A percentile compares a stretch with the other conserved stretches of the same genome.
phyloP scores from a whole-genome alignment of 345 rosid genomes.

The Corymbia maculata region DNA sequence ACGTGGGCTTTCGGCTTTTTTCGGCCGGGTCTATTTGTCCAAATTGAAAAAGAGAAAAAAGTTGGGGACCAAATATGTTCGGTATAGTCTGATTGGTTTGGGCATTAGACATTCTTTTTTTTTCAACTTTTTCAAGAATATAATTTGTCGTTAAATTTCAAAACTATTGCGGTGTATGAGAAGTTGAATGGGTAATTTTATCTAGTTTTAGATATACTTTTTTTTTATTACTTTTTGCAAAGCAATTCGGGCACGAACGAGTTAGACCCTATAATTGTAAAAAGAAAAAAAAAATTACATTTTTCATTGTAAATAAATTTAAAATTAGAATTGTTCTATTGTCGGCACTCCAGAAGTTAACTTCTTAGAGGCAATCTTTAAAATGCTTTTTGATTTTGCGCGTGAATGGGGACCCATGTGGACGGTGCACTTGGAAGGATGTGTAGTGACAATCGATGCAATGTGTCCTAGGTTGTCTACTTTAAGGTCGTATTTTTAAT shows the following conservation, averaged over 20 bases:
- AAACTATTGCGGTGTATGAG: too few species aligned
- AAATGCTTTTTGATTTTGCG: not conserved
- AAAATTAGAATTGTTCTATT: not conserved
- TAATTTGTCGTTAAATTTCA: not conserved
- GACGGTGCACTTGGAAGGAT: not conserved
- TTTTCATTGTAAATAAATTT: not conserved
- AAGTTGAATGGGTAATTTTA: not conserved
- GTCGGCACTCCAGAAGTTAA: not conserved
- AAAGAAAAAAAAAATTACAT: not conserved
- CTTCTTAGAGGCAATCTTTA: not conserved
- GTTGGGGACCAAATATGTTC: rapidly evolving
- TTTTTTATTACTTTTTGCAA: not conserved
- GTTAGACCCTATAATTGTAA: not conserved
- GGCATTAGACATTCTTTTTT: not conserved
- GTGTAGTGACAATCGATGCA: not conserved
- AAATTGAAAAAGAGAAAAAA: not conserved
- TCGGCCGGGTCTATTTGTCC: not conserved
- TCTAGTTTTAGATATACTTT: not conserved
- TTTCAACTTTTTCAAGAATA: not conserved
- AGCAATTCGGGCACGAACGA: not conserved
- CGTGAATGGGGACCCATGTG: not conserved
- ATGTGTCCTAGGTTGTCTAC: not conserved
- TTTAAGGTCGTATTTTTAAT: not conserved
- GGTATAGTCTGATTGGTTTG: not conserved
- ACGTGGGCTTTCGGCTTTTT: not conserved